Base-by-base conservation (phyloP, 352 stramenopile species). In the Globisporangium okanoganense region DNA sequence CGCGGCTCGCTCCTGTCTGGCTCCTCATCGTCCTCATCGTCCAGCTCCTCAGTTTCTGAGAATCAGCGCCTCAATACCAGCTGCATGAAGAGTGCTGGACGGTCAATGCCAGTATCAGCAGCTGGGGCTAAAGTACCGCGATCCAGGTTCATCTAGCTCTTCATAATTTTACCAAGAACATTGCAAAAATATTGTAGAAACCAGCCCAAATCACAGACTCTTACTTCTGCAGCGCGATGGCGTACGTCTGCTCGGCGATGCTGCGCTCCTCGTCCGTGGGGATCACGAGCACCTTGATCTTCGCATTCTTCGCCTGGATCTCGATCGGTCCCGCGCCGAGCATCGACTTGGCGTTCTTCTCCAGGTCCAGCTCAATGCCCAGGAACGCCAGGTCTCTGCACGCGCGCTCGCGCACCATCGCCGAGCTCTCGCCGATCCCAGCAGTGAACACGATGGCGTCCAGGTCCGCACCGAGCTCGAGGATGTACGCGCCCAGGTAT, bases 371-470 rank as follows among this genome's bases (percentile, higher is more conserved):
- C 45, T 86, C 70, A 50, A 95, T 84, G 47, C 86, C 82, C 7
- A 96, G 66, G 58, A 83, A 82, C 29, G 47, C 38, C 25, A 97
- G 56, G 61, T 87, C 68, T 18, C 66, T 67, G 53, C 87, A 86
- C 62, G 92, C 84, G 47, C 78, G 73, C 62, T 82, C 70, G 54
- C 87, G 83, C 48, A 97, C 81, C 67, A 92, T 85, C 45, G 83
- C 75, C 58, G 80, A 90, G 62, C 75, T 89, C 62, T 97, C 88
- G 52, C 90, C 90, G 64, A 97, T 95, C 56, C 90, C 90, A 2
- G 79, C 90, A 13, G 88, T 96, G 66, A 97, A 97, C 41, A 97
- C 75, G 33, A 97, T 70, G n/a, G 80, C 88, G 61, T 97, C 87
- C 2, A 95, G 56, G 1, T 76, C 54, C 13, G 78, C 86, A 31